These are phyloP conservation scores for Populus ilicifolia DNA, from an alignment of 345 rosid species.

Conservation along the genomic window DNA sequence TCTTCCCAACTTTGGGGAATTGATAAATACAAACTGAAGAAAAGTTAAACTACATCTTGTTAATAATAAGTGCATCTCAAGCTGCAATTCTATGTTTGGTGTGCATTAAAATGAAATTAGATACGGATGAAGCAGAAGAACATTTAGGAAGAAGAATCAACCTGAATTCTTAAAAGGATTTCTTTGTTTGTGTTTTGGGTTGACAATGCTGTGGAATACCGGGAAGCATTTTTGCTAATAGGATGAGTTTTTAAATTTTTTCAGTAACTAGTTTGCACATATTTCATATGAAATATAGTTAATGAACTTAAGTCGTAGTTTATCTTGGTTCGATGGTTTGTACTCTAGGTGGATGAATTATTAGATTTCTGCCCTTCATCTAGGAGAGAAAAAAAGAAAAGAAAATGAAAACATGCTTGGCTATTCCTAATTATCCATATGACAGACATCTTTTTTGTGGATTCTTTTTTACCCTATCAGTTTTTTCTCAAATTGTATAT, in stretches of 20 bases:
- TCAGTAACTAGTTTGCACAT: not conserved
- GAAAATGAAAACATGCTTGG: not conserved
- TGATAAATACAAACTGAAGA: not conserved
- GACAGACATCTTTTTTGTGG: not conserved
- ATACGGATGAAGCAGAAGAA: not conserved
- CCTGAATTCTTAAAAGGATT: not conserved
- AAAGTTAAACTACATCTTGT: not conserved
- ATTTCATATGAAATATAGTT: not conserved
- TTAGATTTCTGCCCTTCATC: not conserved
- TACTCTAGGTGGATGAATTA: not conserved
- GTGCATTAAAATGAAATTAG: not conserved
- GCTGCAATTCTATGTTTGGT: not conserved
- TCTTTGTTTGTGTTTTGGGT: not conserved
- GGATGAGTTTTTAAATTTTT: not conserved
- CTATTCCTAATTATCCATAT: not conserved
- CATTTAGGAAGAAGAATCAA: not conserved
- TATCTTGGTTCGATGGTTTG: not conserved
- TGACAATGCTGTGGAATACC: not conserved
- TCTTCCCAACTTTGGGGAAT: not conserved
- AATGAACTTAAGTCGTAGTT: not conserved
- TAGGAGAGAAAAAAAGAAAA: not conserved
- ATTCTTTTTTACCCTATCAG: not conserved
- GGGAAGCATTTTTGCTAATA: not conserved
- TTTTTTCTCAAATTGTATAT: not conserved
- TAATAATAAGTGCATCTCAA: not conserved